These are phyloP conservation scores for Cytospora paraplurivora DNA, from an alignment of 2,329 filamentous ascomycete species.

Conservation along the genomic window DNA sequence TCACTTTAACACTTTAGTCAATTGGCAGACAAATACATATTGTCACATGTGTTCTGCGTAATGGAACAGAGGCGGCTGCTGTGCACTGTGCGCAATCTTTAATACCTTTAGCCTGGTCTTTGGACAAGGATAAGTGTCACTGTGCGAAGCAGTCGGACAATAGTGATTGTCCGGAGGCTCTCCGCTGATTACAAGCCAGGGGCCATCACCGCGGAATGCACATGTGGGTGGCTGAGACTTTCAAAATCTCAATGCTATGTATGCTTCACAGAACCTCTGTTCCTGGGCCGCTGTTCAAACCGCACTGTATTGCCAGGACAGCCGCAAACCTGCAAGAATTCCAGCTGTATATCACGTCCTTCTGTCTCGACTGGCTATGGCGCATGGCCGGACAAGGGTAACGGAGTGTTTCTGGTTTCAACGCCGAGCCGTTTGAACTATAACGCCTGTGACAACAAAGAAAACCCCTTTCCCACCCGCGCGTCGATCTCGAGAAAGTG, in stretches of 20 bases:
- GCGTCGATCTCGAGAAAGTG: neutral
- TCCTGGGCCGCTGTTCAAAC: neutral
- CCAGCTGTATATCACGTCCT: conserved; percentile 10
- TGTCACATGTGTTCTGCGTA: neutral
- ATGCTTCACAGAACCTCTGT: conserved; percentile 4
- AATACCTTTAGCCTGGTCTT: neutral
- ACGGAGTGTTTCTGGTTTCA: neutral
- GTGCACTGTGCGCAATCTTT: neutral
- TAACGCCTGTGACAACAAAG: neutral
- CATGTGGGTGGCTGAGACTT: conserved; percentile 1
- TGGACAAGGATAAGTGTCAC: neutral
- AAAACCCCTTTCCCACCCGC: neutral
- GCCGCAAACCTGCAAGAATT: conserved; percentile 10
- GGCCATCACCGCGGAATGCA: conserved; percentile 5
- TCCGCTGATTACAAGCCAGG: neutral
- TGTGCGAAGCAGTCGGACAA: neutral
- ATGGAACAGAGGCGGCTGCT: neutral
- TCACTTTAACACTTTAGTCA: neutral
- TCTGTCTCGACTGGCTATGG: conserved; percentile 1
- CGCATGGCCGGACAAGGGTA: conserved; percentile 4
- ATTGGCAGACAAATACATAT: neutral
- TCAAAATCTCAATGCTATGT: neutral
- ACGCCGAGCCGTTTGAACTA: neutral
- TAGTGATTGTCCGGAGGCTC: neutral
- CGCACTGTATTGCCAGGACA: neutral